phyloP scores from a whole-genome alignment of 179 eudicot species.

The Spinacia oleracea region DNA sequence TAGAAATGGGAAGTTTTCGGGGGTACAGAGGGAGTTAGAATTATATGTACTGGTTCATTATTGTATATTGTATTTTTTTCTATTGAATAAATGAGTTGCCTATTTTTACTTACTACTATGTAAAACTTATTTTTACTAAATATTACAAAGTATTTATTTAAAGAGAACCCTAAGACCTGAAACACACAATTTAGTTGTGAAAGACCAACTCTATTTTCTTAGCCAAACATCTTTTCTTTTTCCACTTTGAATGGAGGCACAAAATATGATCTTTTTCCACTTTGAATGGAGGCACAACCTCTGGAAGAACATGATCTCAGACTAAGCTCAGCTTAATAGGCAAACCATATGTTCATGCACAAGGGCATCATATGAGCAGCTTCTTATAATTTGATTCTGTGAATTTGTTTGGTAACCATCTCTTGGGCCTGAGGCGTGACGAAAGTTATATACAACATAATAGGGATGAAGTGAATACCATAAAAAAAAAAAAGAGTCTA shows the following conservation, averaged over 20 bases:
- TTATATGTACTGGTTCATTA: no score
- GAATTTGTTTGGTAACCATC: background rate
- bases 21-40: no score
- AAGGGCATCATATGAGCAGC: background rate
- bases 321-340: background rate
- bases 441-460: background rate
- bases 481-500: no score
- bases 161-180: background rate
- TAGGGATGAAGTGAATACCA: background rate
- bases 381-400: no score
- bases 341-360: background rate
- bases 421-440: background rate
- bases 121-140: no score
- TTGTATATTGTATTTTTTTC: no score
- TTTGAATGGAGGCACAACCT: background rate
- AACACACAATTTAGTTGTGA: background rate
- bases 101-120: no score
- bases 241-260: background rate
- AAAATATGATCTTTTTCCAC: background rate
- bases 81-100: no score
- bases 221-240: background rate
- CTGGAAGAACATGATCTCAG: background rate
- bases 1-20: no score
- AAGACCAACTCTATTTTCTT: background rate
- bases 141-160: no score